Evolutionary conservation across 345 rosid genomes (phyloP), one percentile per base, ranked within the genome.

Genomic region (Populus ilicifolia): DNA sequence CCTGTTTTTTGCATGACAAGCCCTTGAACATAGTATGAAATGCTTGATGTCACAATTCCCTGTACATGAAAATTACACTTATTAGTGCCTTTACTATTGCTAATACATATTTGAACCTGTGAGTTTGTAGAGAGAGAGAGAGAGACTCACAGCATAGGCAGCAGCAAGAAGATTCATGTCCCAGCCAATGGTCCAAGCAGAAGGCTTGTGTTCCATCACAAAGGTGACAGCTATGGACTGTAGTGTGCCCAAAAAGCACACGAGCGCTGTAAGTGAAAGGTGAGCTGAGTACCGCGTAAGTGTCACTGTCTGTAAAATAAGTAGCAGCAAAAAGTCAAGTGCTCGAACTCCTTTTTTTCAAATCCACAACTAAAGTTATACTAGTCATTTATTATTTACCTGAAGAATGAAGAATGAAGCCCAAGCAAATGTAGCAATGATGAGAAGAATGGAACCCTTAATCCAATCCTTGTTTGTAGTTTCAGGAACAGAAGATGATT

Each of bases 21-120:
- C 36, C 90, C 92, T 78, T 84, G 86, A 30, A 85, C 80, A 76
- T 86, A 89, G 75, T 86, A 86, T 39, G 86, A 87, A 10, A 89
- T 67, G 67, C 93, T 89, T 72, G 94, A 88, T 23, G 85, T 64
- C 39, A 86, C 88, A 50, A 90, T 77, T 63, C 93, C 92, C 96
- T 91, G 89, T 79, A 71, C 21, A 30, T 23, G 16, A 77, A 70
- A 43, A 59, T 9, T 59, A 59, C 63, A 59, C 14, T 59, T 10
- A 3, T n/a, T n/a, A 59, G 29, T 20, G 2, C 10, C 59, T 52
- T 52, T 52, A 52, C 59, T 52, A 54, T 21, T 41, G 44, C 44
- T 0, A 21, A 0, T 21, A 6, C 59, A 52, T 52, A 20, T 52
- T 20, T 52, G n/a, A 52, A 52, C 23, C 59, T 30, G 12, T n/a